Base-by-base conservation (phyloP, 2,329 filamentous ascomycete species). In the Grosmannia huntii region DNA sequence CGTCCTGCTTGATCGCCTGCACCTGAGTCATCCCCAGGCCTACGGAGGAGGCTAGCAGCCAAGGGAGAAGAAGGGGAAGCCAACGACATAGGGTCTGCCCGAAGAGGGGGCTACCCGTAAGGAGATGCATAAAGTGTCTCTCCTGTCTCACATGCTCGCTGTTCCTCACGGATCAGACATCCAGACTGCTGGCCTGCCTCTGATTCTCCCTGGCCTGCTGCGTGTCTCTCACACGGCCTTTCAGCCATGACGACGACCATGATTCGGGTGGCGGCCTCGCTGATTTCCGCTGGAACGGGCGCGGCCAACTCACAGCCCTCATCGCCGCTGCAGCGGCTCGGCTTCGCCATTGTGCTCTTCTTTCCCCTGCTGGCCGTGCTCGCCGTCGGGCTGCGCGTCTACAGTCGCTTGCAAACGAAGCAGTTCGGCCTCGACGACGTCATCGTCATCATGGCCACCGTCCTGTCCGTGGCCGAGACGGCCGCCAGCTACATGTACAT, bases 281-380 rank as follows among this genome's bases (percentile, higher is more conserved):
- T 19, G 19, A 19, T 19, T 5, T 6, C 16, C 16, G 41, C 19
- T 3, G 41, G 16, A 19, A n/a, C 41, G 19, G 41, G 16, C 5
- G 4, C 38, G 19, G 38, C 41, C 41, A 21, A n/a, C 7, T 9
- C 41, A 10, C 5, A 60, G 28, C 60, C 60, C n/a, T 60, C 60
- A 2, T 59, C 60, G 16, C n/a, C 57, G 38, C 60, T 64, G 55
- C 63, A 65, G 57, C 57, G 58, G 49, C 57, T 64, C 14, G 64
- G 62, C 36, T 60, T 64, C 38, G 61, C 61, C 54, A 63, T 69
- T 49, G 65, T 62, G 51, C 59, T 68, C 51, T 60, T 68, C 56
- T 64, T 66, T 16, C 66, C 67, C 10, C 52, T 57, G 3, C 61
- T 69, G 16, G 64, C 66, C 7, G 36, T 66, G 21, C 50, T 66